phyloP scores from a whole-genome alignment of 352 stramenopile species.

The Hyaloperonospora brassicae region DNA sequence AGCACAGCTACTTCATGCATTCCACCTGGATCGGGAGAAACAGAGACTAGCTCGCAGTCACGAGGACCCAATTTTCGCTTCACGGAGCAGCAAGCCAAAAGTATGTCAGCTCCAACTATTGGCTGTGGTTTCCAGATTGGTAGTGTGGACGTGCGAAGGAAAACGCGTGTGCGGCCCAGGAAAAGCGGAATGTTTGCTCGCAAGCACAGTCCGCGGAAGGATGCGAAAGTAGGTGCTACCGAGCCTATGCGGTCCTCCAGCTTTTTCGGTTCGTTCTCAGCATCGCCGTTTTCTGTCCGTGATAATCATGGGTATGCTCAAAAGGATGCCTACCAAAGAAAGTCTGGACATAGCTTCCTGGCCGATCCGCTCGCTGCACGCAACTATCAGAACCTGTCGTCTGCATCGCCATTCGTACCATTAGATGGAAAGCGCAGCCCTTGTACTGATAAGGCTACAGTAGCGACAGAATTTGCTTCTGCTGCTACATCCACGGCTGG shows the following conservation, averaged over 20 bases:
- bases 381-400: slow-evolving; percentile 23
- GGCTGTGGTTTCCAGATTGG: slow-evolving; percentile 26
- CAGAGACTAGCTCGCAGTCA: slow-evolving; percentile 1
- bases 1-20: slow-evolving; percentile 6
- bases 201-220: slow-evolving; percentile 20
- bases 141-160: slow-evolving; percentile 12
- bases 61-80: slow-evolving; percentile 3
- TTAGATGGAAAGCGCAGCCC: slow-evolving; percentile 4
- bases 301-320: slow-evolving; percentile 17
- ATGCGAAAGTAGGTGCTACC: slow-evolving; percentile 7
- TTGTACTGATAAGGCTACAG: slow-evolving; percentile 5
- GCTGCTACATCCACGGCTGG: not conserved
- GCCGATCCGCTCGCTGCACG: slow-evolving; percentile 44
- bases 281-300: slow-evolving; percentile 25
- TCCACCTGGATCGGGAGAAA: slow-evolving; percentile 22
- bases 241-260: slow-evolving; percentile 19
- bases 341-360: slow-evolving; percentile 21
- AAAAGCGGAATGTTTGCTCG: slow-evolving; percentile 31
- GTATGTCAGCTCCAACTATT: slow-evolving; percentile 5
- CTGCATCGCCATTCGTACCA: slow-evolving; percentile 9
- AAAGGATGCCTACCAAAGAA: slow-evolving; percentile 27
- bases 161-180: slow-evolving; percentile 11
- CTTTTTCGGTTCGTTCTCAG: slow-evolving; percentile 2
- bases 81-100: slow-evolving; percentile 1
- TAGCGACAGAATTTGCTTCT: slow-evolving; percentile 7